Base-by-base conservation (phyloP, 495 filamentous ascomycete species). In the Aspergillus taichungensis region DNA sequence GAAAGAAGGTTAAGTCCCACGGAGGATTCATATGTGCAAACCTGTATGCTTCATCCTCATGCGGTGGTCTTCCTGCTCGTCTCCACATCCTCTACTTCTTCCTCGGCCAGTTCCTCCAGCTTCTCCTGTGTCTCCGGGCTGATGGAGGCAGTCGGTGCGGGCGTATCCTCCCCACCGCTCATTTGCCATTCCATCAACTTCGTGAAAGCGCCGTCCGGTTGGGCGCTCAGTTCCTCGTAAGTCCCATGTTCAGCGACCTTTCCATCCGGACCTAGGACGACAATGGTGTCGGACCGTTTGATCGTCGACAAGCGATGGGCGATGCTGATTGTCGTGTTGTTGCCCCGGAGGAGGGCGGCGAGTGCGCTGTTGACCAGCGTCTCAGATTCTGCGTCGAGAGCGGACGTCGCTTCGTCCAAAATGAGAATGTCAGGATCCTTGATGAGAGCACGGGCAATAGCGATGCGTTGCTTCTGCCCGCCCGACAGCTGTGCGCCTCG, bases 131-230 rank as follows among this genome's bases (percentile, higher is more conserved):
- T 51, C 29, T 42, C 43, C 6, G 59, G 39, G 34, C 53, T 55
- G 5, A 55, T 36, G 28, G 57, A 42, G 8, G 57, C 43, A 31
- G 31, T 45, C 5, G 60, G 54, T n/a, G 66, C 49, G 13, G 58
- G 52, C 0, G 46, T 24, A 2, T 66, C 62, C 33, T 94, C 88
- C 8, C 83, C 83, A 10, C 89, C 94, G 51, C 77, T 91, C 77
- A 97, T 85, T 67, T 98, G 92, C 94, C 94, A 98, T 62, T 97
- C 89, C 92, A 98, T 98, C 39, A 98, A 71, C 66, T 85, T 87
- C 28, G 79, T 89, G 59, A 98, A 98, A 6, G 89, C 86, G 33
- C 90, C 91, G 18, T 83, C 67, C 5, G 73, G 74, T 32, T 84
- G 79, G 13, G 72, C 64, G 52, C 80, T 85, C 24, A 98, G 73